Evolutionary conservation across 2,329 filamentous ascomycete species (phyloP).

Genomic region (Ophiostoma ips): DNA sequence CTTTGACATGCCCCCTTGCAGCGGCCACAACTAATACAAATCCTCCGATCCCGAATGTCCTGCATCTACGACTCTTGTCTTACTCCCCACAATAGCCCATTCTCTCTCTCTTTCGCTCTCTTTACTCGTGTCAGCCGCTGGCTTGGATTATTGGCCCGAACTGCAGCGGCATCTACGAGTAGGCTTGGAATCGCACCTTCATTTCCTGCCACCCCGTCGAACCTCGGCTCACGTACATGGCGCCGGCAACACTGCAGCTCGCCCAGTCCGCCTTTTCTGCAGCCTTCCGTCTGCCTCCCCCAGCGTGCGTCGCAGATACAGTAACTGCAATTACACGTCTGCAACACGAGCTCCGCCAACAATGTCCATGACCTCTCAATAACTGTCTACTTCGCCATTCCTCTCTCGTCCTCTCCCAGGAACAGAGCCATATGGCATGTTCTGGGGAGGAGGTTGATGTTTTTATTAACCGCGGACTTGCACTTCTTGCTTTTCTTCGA

Average conservation of each 20-base stretch:
- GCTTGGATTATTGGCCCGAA: background rate
- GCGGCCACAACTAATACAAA: background rate
- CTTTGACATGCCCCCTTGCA: background rate
- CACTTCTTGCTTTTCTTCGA: background rate
- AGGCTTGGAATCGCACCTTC: background rate
- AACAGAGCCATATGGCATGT: background rate
- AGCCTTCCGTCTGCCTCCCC: background rate
- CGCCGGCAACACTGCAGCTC: background rate
- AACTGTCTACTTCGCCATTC: background rate
- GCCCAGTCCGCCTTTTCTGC: background rate
- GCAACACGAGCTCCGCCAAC: background rate
- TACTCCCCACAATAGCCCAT: background rate
- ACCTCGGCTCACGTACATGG: background rate
- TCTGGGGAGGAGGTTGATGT: background rate
- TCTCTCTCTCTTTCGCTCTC: background rate
- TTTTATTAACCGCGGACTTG: background rate
- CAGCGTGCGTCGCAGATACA: constrained; percentile 1
- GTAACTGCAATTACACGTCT: background rate
- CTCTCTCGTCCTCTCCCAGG: background rate
- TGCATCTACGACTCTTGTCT: background rate
- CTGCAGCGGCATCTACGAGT: background rate
- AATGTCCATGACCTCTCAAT: background rate
- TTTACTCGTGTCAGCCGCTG: too few relatives aligned
- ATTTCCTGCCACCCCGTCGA: background rate
- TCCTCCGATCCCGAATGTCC: constrained; percentile 1